A percentile compares a stretch with the other conserved stretches of the same genome.
Conservation (phyloP, 345 rosid species). For the Geranium rotundifolium region DNA sequence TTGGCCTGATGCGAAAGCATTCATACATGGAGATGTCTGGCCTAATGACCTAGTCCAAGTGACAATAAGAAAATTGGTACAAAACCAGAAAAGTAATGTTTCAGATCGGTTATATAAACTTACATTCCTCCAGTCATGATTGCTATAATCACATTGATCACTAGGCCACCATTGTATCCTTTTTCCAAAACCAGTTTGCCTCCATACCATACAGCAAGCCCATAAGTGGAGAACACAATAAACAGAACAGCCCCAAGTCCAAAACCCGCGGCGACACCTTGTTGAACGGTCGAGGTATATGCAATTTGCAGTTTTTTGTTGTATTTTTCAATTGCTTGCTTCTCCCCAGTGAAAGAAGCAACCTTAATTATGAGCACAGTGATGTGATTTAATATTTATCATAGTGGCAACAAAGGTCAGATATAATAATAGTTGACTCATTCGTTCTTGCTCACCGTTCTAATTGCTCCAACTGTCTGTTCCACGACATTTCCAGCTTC, state of each 20-base stretch:
- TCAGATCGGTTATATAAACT: conserved; percentile 10
- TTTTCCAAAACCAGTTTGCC: conserved; percentile 43
- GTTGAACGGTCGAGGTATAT: conserved; percentile 39
- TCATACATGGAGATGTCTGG: conserved; percentile 51
- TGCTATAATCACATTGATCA: conserved; percentile 52
- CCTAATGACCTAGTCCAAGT: conserved; percentile 38
- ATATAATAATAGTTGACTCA: neutral
- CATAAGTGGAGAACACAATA: conserved; percentile 40
- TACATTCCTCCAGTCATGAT: conserved; percentile 76
- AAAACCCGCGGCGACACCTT: conserved; percentile 61
- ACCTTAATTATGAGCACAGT: conserved; percentile 30
- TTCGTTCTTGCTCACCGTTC: conserved; percentile 47
- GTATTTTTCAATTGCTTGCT: conserved; percentile 50
- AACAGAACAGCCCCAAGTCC: conserved; percentile 46
- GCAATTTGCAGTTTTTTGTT: conserved; percentile 45
- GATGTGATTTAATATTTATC: no score
- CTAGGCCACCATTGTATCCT: conserved; percentile 70
- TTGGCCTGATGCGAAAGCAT: conserved; percentile 58
- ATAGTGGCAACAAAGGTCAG: no score
- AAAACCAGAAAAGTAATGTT: neutral
- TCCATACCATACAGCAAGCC: conserved; percentile 69
- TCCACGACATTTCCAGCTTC: conserved; percentile 82
- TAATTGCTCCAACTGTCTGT: conserved; percentile 70
- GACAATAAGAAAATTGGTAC: neutral
- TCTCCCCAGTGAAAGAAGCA: conserved; percentile 84